These are phyloP conservation scores for Phytophthora citricola DNA, from an alignment of 352 stramenopile species.

Conservation along the genomic window DNA sequence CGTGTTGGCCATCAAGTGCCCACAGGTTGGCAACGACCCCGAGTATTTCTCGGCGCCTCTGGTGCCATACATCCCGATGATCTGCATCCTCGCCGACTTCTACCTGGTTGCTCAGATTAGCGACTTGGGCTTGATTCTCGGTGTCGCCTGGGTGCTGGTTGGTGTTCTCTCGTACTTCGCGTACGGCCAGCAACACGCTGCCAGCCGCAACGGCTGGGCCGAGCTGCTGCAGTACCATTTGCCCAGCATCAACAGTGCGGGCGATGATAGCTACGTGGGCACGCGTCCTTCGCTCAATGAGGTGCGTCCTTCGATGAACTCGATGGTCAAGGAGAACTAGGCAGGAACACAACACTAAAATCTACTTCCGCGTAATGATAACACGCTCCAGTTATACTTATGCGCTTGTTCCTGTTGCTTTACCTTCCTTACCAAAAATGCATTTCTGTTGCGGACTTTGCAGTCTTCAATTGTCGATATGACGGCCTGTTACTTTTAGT, in stretches of 20 bases:
- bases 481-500: slow-evolving; percentile 19
- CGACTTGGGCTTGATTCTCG: slow-evolving; percentile 47
- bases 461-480: background rate
- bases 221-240: slow-evolving; percentile 44
- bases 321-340: slow-evolving; percentile 44
- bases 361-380: slow-evolving; percentile 20
- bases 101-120: slow-evolving; percentile 57
- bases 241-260: slow-evolving; percentile 34
- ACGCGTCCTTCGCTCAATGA: slow-evolving; percentile 48
- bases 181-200: slow-evolving; percentile 53
- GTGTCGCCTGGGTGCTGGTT: slow-evolving; percentile 42
- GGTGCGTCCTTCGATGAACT: slow-evolving; percentile 53
- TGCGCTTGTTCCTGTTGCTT: slow-evolving; percentile 14
- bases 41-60: slow-evolving; percentile 48
- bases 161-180: slow-evolving; percentile 56
- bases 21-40: slow-evolving; percentile 38
- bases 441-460: slow-evolving; percentile 6
- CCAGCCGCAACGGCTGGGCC: slow-evolving; percentile 48
- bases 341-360: slow-evolving; percentile 7
- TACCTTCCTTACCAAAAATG: slow-evolving; percentile 20
- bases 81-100: slow-evolving; percentile 57
- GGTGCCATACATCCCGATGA: slow-evolving; percentile 49
- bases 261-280: slow-evolving; percentile 43
- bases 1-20: slow-evolving; percentile 48
- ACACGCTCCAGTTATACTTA: slow-evolving; percentile 30